These are phyloP conservation scores for Ophiocordyceps unilateralis DNA, from an alignment of 2,329 filamentous ascomycete genomes.

Conservation along the genomic window DNA sequence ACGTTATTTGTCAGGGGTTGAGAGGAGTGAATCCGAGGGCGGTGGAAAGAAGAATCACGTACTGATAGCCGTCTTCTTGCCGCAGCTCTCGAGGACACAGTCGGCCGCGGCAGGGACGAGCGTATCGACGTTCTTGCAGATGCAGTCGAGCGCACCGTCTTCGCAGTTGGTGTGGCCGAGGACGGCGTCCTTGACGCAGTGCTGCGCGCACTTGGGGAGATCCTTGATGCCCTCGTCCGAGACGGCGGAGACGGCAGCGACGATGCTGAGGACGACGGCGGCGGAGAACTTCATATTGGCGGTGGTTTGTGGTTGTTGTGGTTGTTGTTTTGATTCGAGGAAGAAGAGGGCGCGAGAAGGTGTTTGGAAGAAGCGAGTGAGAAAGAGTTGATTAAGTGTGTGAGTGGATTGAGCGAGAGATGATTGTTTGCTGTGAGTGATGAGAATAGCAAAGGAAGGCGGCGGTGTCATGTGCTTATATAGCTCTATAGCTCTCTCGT, in stretches of 20 bases:
- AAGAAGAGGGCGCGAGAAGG: no score
- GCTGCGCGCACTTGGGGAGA: slow-evolving; percentile 12
- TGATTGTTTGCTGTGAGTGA: no score
- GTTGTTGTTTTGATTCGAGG: slow-evolving; percentile 1
- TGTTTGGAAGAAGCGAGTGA: no score
- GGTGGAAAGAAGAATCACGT: slow-evolving; percentile 5
- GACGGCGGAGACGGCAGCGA: slow-evolving; percentile 8
- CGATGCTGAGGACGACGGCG: slow-evolving; percentile 7
- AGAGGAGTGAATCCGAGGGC: no score
- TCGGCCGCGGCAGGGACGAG: slow-evolving; percentile 10
- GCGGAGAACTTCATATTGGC: slow-evolving; percentile 9
- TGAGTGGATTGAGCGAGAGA: no score
- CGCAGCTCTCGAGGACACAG: slow-evolving; percentile 13
- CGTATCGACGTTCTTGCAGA: slow-evolving; percentile 9
- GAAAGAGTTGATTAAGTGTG: no score
- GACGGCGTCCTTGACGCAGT: slow-evolving; percentile 12
- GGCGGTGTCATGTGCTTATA: no score
- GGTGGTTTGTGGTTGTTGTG: no score
- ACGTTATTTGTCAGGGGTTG: no score
- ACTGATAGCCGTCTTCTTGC: slow-evolving; percentile 14
- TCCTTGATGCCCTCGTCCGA: slow-evolving; percentile 6
- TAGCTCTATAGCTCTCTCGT: no score
- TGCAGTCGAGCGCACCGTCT: slow-evolving; percentile 10
- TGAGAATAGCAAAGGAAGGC: no score
- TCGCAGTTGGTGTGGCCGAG: slow-evolving; percentile 9